Conservation (phyloP, 1,284 basidiomycete species). For the Filobasidium uniguttulatum region DNA sequence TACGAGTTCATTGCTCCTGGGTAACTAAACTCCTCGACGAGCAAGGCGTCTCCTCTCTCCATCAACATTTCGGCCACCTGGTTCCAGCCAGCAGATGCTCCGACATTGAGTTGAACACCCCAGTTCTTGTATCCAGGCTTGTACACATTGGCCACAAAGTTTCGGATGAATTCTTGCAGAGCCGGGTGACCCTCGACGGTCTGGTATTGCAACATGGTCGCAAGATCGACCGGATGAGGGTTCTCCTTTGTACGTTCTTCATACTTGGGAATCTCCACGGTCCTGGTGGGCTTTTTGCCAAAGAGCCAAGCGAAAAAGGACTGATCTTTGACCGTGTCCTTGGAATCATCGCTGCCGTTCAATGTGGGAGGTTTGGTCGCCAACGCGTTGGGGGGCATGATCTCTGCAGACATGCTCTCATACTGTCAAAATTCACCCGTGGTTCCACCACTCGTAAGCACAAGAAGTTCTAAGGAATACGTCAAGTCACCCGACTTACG, state of each 20-base stretch:
- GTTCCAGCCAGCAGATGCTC: slow-evolving; percentile 58
- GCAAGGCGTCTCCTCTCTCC: slow-evolving; percentile 57
- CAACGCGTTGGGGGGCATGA: slow-evolving; percentile 26
- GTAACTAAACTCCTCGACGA: slow-evolving; percentile 47
- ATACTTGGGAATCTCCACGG: slow-evolving; percentile 49
- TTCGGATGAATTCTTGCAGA: slow-evolving; percentile 35
- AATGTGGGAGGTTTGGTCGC: slow-evolving; percentile 42
- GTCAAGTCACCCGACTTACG: slow-evolving; percentile 13
- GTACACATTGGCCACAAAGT: slow-evolving; percentile 52
- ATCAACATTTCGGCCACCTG: slow-evolving; percentile 45
- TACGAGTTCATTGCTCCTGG: slow-evolving; percentile 20
- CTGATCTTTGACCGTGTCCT: slow-evolving; percentile 21
- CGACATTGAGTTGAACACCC: slow-evolving; percentile 49
- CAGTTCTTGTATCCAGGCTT: slow-evolving; percentile 57
- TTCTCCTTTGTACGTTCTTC: slow-evolving; percentile 35
- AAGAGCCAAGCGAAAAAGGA: slow-evolving; percentile 53
- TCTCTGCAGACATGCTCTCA: slow-evolving; percentile 14
- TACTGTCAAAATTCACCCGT: slow-evolving; percentile 1
- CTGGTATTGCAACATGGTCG: slow-evolving; percentile 59
- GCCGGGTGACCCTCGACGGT: slow-evolving; percentile 32
- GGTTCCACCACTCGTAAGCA: not conserved
- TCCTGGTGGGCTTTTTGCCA: slow-evolving; percentile 40
- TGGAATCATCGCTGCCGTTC: slow-evolving; percentile 18
- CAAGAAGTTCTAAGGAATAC: not conserved
- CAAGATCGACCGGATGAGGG: slow-evolving; percentile 44